A percentile compares a stretch with the other conserved stretches of the same genome.
These are phyloP conservation scores for Rutidosis leptorrhynchoides DNA, from an alignment of 129 eudicot genomes.

Conservation along the genomic window DNA sequence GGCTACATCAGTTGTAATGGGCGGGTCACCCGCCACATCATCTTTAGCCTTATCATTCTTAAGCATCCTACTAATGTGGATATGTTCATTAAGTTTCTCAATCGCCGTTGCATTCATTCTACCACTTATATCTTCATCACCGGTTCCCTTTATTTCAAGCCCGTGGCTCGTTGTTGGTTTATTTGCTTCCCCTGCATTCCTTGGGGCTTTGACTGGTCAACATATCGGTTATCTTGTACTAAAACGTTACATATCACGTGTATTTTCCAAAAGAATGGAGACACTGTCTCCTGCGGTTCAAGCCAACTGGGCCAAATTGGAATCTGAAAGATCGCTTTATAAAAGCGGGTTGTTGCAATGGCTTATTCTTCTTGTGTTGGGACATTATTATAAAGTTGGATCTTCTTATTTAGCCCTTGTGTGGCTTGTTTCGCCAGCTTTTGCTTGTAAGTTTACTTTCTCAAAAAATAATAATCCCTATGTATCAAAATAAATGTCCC, in stretches of 20 bases:
- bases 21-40: slow-evolving; percentile 62
- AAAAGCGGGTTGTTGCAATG: slow-evolving; percentile 85
- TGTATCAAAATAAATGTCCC: too few relatives aligned
- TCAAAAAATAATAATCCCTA: neutral
- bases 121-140: slow-evolving; percentile 56
- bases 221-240: slow-evolving; percentile 61
- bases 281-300: slow-evolving; percentile 41
- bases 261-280: slow-evolving; percentile 39
- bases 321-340: slow-evolving; percentile 86
- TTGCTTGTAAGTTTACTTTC: slow-evolving; percentile 72
- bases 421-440: slow-evolving; percentile 89
- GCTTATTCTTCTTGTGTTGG: slow-evolving; percentile 62
- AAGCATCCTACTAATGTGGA: slow-evolving; percentile 75
- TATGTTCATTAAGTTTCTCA: slow-evolving; percentile 59
- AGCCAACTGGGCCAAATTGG: slow-evolving; percentile 63
- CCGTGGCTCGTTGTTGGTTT: slow-evolving; percentile 79
- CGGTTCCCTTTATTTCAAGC: slow-evolving; percentile 70
- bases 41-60: slow-evolving; percentile 65
- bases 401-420: slow-evolving; percentile 73
- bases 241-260: slow-evolving; percentile 35
- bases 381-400: slow-evolving; percentile 65
- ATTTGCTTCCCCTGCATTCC: slow-evolving; percentile 74
- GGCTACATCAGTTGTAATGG: slow-evolving; percentile 66
- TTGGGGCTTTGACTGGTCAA: slow-evolving; percentile 91
- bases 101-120: slow-evolving; percentile 54